phyloP scores from a whole-genome alignment of 2,329 filamentous ascomycete species.

The Talaromyces sp. region DNA sequence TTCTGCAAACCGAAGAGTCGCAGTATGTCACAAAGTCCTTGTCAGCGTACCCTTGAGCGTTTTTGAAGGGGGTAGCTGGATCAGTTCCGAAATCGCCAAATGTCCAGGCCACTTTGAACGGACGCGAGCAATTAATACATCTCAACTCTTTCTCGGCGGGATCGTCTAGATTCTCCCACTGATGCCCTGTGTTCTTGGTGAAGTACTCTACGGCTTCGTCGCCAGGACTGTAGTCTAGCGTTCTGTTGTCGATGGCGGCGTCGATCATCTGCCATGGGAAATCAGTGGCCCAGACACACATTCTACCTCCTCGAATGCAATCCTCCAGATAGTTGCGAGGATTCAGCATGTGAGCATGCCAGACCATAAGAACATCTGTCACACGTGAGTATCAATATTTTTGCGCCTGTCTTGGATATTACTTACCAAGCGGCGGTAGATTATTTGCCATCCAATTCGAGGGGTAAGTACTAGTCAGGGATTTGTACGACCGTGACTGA shows the following conservation, averaged over 20 bases:
- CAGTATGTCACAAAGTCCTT: constrained; percentile 52
- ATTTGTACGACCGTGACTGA: constrained; percentile 31
- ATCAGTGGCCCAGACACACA: constrained; percentile 57
- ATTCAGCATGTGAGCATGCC: constrained; percentile 76
- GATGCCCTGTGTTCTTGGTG: constrained; percentile 44
- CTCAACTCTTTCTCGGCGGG: constrained; percentile 44
- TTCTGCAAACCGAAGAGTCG: constrained; percentile 42
- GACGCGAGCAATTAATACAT: constrained; percentile 54
- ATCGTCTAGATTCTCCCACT: constrained; percentile 61
- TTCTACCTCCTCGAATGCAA: constrained; percentile 57
- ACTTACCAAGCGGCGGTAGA: constrained; percentile 59
- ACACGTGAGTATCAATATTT: not conserved
- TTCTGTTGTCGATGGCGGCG: constrained; percentile 53
- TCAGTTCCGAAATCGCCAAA: constrained; percentile 28
- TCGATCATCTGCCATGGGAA: constrained; percentile 65
- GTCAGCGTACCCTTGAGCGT: constrained; percentile 34
- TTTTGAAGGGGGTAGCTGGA: constrained; percentile 27
- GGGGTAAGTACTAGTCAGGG: constrained; percentile 23
- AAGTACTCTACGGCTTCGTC: constrained; percentile 48
- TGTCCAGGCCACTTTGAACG: constrained; percentile 58
- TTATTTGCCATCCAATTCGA: constrained; percentile 40
- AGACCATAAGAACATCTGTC: constrained; percentile 71
- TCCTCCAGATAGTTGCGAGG: constrained; percentile 72
- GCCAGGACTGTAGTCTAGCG: constrained; percentile 55
- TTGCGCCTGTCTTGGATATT: not conserved